Conservation (phyloP, 306 rosid species). For the Ormosia emarginata region DNA sequence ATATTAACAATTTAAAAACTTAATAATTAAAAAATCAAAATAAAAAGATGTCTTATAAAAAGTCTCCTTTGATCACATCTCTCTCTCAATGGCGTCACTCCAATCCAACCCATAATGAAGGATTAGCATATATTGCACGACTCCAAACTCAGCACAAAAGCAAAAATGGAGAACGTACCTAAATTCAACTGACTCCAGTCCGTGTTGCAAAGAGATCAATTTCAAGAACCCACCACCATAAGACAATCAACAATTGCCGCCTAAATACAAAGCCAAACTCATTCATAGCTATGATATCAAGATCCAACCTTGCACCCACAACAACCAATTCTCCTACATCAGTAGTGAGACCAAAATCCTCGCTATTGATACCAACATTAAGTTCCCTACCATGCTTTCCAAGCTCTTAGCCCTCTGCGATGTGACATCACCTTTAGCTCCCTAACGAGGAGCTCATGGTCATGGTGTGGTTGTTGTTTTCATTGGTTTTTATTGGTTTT, state of each 20-base stretch:
- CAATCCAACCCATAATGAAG: background rate
- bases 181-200: constrained; percentile 60
- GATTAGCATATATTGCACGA: background rate
- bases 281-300: constrained; percentile 75
- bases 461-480: too few relatives aligned
- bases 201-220: constrained; percentile 59
- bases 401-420: constrained; percentile 53
- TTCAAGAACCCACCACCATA: constrained; percentile 65
- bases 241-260: constrained; percentile 43
- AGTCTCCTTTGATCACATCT: background rate
- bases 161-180: constrained; percentile 58
- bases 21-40: too few relatives aligned
- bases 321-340: constrained; percentile 58
- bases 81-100: background rate
- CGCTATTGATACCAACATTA: constrained; percentile 51
- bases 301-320: constrained; percentile 69
- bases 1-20: too few relatives aligned
- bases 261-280: constrained; percentile 53
- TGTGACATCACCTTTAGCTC: constrained; percentile 54
- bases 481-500: too few relatives aligned
- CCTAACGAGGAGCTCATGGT: constrained; percentile 60
- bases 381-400: constrained; percentile 40
- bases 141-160: background rate
- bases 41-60: too few relatives aligned
- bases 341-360: constrained; percentile 76